Base-by-base conservation (phyloP, 768 basidiomycete species). In the Tulasnella sp. region DNA sequence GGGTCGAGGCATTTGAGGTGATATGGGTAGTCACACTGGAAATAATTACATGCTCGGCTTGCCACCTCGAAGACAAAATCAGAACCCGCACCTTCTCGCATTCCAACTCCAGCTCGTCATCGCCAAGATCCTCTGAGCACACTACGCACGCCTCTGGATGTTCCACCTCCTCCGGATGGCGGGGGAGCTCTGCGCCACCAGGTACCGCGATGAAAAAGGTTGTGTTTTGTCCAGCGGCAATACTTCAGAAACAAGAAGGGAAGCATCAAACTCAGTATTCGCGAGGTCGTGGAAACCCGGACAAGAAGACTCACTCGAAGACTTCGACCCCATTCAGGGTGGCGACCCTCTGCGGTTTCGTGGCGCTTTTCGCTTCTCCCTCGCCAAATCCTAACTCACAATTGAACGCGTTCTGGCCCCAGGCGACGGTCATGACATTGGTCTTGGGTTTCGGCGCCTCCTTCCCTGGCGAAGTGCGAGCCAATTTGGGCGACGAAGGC, bases 151-250 rank as follows among this genome's bases (percentile, higher is more conserved):
- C 66, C 15, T 81, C 77, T 0, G 85, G 82, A 4, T 85, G 78
- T 29, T 77, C 73, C 19, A 93, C 75, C 43, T 91, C 85, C 43
- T 76, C 70, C 1, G 94, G 94, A 68, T 90, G 86, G 43, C 93
- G 77, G 10, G 84, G 84, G 58, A 95, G 74, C 47, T 91, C 88
- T 65, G 82, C 83, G 41, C 82, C 83, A 64, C 77, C 82, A 1
- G 92, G 89, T 50, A 75, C 77, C 2, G 85, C 89, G 38, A 98
- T 76, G 73, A 96, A 82, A 62, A 88, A 72, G 0, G 89, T 91
- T 29, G 88, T 90, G 67, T 89, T 88, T 65, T 93, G 90, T 15
- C 87, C 89, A 0, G 86, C 85, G 0, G 86, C 86, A 60, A 98
- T 76, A 56, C 89, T 93, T 65, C 19, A 60, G 2, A 27, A 13